Evolutionary conservation across 176 grass and related monocot genomes (phyloP).

Genomic region (Alopecurus myosuroides): DNA sequence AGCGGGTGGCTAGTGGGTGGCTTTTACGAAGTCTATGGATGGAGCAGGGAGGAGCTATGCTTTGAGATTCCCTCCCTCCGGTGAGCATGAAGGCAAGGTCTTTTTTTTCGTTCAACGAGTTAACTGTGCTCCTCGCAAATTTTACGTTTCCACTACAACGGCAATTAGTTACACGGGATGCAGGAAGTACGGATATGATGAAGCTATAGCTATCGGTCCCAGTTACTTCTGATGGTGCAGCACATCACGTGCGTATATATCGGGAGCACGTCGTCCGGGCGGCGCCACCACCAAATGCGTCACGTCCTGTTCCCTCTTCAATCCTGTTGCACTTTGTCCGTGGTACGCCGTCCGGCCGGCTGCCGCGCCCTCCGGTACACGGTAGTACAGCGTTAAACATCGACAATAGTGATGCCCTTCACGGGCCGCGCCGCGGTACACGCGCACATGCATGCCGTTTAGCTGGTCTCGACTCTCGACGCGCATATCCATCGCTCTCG

Average conservation of each 20-base stretch:
- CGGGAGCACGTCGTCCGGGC: not conserved
- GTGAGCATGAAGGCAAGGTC: not conserved
- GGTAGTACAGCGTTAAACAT: not conserved
- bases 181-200: not conserved
- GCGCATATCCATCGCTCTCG: not conserved
- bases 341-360: not conserved
- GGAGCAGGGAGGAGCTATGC: not conserved
- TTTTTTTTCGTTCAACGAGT: not conserved
- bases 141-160: too few species aligned
- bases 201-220: not conserved
- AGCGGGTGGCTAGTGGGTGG: not conserved
- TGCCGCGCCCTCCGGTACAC: not conserved
- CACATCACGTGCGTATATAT: not conserved
- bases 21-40: not conserved
- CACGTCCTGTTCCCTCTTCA: not conserved
- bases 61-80: not conserved
- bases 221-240: not conserved
- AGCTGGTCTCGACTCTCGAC: not conserved
- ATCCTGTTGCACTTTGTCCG: not conserved
- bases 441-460: not conserved
- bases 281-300: not conserved
- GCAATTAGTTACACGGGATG: not conserved
- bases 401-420: not conserved
- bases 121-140: not conserved
- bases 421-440: not conserved